Evolutionary conservation across 1,139 yeast genomes (phyloP).

Genomic region (Lodderomyces oxycetoniae): DNA sequence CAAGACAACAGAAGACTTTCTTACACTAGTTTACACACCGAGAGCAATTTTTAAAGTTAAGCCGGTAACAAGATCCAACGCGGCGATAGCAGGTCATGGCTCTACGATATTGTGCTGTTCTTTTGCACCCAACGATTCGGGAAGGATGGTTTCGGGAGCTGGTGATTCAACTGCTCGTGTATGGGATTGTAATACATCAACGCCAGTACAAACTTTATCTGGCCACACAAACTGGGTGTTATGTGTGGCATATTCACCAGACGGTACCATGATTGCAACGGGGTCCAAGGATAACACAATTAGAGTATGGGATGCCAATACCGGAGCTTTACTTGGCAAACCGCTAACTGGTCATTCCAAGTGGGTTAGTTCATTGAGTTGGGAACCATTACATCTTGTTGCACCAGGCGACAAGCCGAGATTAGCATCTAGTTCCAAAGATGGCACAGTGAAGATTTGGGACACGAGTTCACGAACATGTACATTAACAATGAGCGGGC

Average conservation of each 20-base stretch:
- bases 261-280: slow-evolving; percentile 86
- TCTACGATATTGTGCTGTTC: slow-evolving; percentile 87
- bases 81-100: slow-evolving; percentile 94
- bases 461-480: slow-evolving; percentile 72
- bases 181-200: slow-evolving; percentile 96
- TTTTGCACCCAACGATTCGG: slow-evolving; percentile 86
- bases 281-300: slow-evolving; percentile 94
- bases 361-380: slow-evolving; percentile 83
- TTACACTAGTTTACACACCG: slow-evolving; percentile 90
- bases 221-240: slow-evolving; percentile 96
- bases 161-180: slow-evolving; percentile 97
- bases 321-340: slow-evolving; percentile 72
- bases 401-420: slow-evolving; percentile 63
- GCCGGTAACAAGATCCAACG: slow-evolving; percentile 86
- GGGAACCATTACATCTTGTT: slow-evolving; percentile 92
- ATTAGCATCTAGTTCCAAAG: slow-evolving; percentile 86
- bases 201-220: slow-evolving; percentile 71
- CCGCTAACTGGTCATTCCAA: slow-evolving; percentile 78
- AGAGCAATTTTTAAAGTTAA: slow-evolving; percentile 90
- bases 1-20: slow-evolving; percentile 87
- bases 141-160: slow-evolving; percentile 90
- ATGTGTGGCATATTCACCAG: slow-evolving; percentile 91
- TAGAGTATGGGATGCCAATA: slow-evolving; percentile 77
- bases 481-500: slow-evolving; percentile 76
- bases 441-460: slow-evolving; percentile 88